A percentile compares a stretch with the other conserved stretches of the same genome.
These are phyloP conservation scores for Iberis amara DNA, from an alignment of 441 rosid species.

Conservation along the genomic window DNA sequence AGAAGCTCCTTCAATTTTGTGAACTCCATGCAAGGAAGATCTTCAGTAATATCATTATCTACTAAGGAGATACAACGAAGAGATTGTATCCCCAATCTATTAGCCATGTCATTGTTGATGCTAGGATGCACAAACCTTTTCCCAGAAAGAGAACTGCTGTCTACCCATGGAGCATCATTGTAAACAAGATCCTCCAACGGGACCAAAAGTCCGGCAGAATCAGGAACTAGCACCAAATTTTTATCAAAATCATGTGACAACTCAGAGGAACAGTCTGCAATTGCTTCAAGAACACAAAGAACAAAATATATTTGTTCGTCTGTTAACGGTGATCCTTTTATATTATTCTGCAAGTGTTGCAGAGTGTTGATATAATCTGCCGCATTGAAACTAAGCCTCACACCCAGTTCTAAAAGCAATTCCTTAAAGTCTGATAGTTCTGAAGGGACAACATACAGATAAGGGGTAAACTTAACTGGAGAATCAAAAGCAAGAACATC, in stretches of 20 bases:
- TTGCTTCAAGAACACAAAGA: conserved; percentile 80
- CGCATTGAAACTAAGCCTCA: conserved; percentile 73
- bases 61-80: conserved; percentile 82
- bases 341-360: conserved; percentile 61
- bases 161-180: conserved; percentile 99
- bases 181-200: conserved; percentile 68
- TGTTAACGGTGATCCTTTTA: conserved; percentile 58
- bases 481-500: conserved; percentile 96
- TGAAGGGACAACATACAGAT: conserved; percentile 95
- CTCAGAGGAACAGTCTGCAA: conserved; percentile 68
- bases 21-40: conserved; percentile 94
- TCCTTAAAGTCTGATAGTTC: conserved; percentile 81
- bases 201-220: conserved; percentile 65
- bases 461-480: conserved; percentile 93
- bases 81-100: conserved; percentile 80
- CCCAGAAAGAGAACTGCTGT: conserved; percentile 55
- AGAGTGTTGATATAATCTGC: conserved; percentile 77
- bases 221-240: conserved; percentile 61
- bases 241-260: conserved; percentile 48
- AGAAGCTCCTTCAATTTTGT: conserved; percentile 77
- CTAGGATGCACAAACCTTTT: conserved; percentile 80
- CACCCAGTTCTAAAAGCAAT: conserved; percentile 81
- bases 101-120: conserved; percentile 82
- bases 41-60: conserved; percentile 75
- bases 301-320: conserved; percentile 77